Evolutionary conservation across 1,284 basidiomycete genomes (phyloP).

Genomic region (Nidula niveotomentosa): DNA sequence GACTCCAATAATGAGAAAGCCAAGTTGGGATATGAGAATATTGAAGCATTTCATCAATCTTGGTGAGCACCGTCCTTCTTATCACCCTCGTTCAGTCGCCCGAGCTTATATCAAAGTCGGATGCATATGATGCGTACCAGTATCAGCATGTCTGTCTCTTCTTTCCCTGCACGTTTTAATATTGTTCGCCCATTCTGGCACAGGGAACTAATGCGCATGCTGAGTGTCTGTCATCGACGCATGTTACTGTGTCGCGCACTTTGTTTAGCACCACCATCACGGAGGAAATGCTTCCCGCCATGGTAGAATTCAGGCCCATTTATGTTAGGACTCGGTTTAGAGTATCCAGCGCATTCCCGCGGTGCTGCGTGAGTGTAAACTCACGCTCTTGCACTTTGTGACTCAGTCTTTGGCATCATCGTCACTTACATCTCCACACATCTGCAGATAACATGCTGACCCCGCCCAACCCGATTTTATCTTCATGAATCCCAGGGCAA

Average conservation of each 20-base stretch:
- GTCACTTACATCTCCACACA: too few species aligned
- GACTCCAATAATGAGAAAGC: background rate
- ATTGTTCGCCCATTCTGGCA: constrained; percentile 21
- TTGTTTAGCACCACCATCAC: background rate
- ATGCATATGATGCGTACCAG: background rate
- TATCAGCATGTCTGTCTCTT: background rate
- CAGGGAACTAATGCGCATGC: background rate
- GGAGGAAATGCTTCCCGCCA: background rate
- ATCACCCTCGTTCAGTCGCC: background rate
- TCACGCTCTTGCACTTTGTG: background rate
- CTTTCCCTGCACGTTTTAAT: constrained; percentile 8
- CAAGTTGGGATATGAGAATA: too few species aligned
- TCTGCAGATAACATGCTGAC: too few species aligned
- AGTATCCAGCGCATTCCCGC: background rate
- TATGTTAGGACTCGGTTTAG: background rate
- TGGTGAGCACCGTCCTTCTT: background rate
- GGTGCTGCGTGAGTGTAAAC: background rate
- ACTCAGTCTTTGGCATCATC: too few species aligned
- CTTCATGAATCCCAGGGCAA: too few species aligned
- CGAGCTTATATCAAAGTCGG: constrained; percentile 6
- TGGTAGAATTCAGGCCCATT: background rate
- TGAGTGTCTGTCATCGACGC: background rate
- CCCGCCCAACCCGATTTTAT: too few species aligned
- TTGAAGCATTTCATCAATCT: too few species aligned
- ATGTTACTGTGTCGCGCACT: background rate